Evolutionary conservation across 2,329 filamentous ascomycete species (phyloP).

Genomic region (Penicillium brevicompactum): DNA sequence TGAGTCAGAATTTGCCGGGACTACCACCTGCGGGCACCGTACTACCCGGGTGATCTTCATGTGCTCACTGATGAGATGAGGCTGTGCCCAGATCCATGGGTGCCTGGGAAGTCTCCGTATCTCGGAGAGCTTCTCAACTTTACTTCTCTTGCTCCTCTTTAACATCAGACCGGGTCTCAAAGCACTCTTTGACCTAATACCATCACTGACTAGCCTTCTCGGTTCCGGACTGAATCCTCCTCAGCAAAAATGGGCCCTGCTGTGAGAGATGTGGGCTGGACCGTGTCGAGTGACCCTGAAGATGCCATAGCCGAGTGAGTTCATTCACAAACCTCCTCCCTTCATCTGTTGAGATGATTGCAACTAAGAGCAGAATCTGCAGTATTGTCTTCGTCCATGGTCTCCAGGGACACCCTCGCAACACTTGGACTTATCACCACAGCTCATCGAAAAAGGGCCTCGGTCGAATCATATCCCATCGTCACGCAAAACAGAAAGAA

Average conservation of each 20-base stretch:
- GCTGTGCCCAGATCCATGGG: background rate
- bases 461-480: background rate
- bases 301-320: background rate
- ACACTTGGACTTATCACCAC: background rate
- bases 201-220: background rate
- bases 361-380: background rate
- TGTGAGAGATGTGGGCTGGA: background rate
- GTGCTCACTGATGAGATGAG: background rate
- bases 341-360: background rate
- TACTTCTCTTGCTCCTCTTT: background rate
- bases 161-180: too few species aligned
- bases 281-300: background rate
- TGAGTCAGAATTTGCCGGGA: background rate
- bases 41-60: background rate
- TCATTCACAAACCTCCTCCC: background rate
- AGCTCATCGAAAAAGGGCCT: background rate
- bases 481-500: background rate
- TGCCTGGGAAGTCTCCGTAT: background rate
- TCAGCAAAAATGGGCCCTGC: background rate
- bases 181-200: background rate
- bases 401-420: background rate
- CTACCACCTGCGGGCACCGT: background rate
- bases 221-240: background rate
- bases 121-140: background rate
- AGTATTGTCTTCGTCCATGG: constrained; percentile 2